These are phyloP conservation scores for Spatholobus suberectus DNA, from an alignment of 306 rosid species.

Conservation along the genomic window DNA sequence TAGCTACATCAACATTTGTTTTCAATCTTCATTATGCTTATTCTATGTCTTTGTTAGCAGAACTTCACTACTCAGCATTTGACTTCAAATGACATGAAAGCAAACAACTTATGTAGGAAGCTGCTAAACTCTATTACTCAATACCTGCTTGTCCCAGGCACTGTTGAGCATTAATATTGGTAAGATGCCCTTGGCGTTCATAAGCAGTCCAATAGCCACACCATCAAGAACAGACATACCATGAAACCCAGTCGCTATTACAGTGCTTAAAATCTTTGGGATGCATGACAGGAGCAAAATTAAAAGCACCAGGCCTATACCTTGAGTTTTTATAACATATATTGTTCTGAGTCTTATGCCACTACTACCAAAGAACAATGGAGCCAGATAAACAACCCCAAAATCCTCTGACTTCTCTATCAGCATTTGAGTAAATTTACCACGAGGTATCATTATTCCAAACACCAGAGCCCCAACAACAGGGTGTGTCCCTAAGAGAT, in stretches of 20 bases:
- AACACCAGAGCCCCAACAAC: slow-evolving; percentile 54
- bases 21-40: background rate
- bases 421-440: slow-evolving; percentile 43
- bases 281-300: slow-evolving; percentile 24
- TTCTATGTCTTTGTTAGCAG: background rate
- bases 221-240: slow-evolving; percentile 45
- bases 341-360: slow-evolving; percentile 32
- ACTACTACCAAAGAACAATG: slow-evolving; percentile 45
- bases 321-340: background rate
- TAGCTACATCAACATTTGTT: background rate
- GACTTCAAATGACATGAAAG: background rate
- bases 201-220: slow-evolving; percentile 48
- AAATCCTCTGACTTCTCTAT: slow-evolving; percentile 48
- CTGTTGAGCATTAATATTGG: slow-evolving; percentile 41
- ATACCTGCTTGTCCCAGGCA: slow-evolving; percentile 53
- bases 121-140: background rate
- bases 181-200: slow-evolving; percentile 58
- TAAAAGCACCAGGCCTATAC: background rate
- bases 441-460: slow-evolving; percentile 53
- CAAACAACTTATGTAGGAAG: background rate
- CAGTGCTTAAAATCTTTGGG: slow-evolving; percentile 49
- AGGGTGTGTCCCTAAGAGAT: slow-evolving; percentile 50
- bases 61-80: too few relatives aligned
- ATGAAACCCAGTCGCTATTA: slow-evolving; percentile 20
- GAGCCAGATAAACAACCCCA: slow-evolving; percentile 35